Percentiles rank a stretch among this genome's conserved stretches.
These are phyloP conservation scores for Talaromyces funiculosus DNA, from an alignment of 2,329 filamentous ascomycete species.

Conservation along the genomic window DNA sequence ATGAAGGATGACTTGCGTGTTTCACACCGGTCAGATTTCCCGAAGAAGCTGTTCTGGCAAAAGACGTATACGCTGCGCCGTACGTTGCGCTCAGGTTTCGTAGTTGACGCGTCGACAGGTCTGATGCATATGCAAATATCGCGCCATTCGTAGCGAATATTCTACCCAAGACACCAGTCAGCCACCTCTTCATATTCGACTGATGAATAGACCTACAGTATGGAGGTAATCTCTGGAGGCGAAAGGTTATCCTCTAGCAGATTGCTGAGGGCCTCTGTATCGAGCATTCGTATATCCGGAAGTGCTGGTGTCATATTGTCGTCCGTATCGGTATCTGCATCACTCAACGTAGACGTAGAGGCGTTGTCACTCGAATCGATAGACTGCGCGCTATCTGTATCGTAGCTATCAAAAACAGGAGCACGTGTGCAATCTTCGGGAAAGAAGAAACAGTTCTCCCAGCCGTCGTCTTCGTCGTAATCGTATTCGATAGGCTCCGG, in stretches of 20 bases:
- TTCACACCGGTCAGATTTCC: conserved; percentile 41
- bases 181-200: not conserved
- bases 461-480: conserved; percentile 37
- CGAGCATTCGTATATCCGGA: conserved; percentile 40
- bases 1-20: conserved; percentile 38
- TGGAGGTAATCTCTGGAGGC: conserved; percentile 40
- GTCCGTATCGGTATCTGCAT: conserved; percentile 18
- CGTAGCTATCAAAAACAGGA: conserved; percentile 17
- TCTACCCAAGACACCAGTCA: conserved; percentile 18
- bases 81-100: conserved; percentile 40
- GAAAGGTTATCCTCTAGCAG: conserved; percentile 39
- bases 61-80: conserved; percentile 39
- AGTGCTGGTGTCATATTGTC: conserved; percentile 36
- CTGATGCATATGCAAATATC: conserved; percentile 39
- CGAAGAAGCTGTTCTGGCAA: conserved; percentile 35
- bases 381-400: conserved; percentile 19
- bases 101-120: conserved; percentile 35
- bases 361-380: conserved; percentile 21
- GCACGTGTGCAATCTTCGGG: conserved; percentile 40
- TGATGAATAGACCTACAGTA: conserved; percentile 27
- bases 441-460: conserved; percentile 41
- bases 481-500: conserved; percentile 41
- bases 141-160: conserved; percentile 41
- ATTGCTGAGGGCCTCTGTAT: conserved; percentile 37
- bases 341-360: conserved; percentile 9